These are phyloP conservation scores for Bauhinia variegata DNA, from an alignment of 306 rosid species.

Conservation along the genomic window DNA sequence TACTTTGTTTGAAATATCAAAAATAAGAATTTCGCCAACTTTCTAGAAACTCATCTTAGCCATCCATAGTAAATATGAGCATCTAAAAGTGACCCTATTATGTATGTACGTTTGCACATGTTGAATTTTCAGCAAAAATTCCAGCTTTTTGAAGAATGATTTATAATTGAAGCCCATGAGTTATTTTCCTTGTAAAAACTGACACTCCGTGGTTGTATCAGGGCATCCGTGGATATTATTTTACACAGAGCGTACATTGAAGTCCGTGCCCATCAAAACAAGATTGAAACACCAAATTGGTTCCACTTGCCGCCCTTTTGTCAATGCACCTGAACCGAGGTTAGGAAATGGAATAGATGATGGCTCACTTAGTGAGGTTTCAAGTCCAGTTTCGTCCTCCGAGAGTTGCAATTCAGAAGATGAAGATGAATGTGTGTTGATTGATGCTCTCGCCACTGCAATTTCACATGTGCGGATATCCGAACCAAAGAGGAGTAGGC, in stretches of 20 bases:
- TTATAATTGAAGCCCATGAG: background rate
- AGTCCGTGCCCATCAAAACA: slow-evolving; percentile 61
- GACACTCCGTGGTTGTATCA: slow-evolving; percentile 44
- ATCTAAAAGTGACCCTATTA: background rate
- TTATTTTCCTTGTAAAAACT: slow-evolving; percentile 32
- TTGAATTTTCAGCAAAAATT: background rate
- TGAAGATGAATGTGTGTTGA: slow-evolving; percentile 62
- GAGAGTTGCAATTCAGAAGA: slow-evolving; percentile 75
- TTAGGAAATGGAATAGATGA: slow-evolving; percentile 48
- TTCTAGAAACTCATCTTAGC: no score
- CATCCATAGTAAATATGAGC: no score
- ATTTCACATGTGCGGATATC: slow-evolving; percentile 92
- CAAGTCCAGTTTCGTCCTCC: slow-evolving; percentile 51
- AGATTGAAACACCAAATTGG: slow-evolving; percentile 59
- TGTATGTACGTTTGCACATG: background rate
- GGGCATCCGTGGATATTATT: slow-evolving; percentile 97
- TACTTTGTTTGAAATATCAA: no score
- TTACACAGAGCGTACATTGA: slow-evolving; percentile 70
- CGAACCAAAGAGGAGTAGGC: slow-evolving; percentile 87
- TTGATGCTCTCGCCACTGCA: slow-evolving; percentile 91
- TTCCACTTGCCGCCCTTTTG: slow-evolving; percentile 47
- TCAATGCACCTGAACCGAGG: slow-evolving; percentile 47
- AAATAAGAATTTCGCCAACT: no score
- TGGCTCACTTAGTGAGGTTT: slow-evolving; percentile 49
- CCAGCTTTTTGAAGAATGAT: background rate